Percentiles rank a stretch among this genome's conserved stretches.
Conservation (phyloP, 208 protist species). For the Trypanosoma grayi region DNA sequence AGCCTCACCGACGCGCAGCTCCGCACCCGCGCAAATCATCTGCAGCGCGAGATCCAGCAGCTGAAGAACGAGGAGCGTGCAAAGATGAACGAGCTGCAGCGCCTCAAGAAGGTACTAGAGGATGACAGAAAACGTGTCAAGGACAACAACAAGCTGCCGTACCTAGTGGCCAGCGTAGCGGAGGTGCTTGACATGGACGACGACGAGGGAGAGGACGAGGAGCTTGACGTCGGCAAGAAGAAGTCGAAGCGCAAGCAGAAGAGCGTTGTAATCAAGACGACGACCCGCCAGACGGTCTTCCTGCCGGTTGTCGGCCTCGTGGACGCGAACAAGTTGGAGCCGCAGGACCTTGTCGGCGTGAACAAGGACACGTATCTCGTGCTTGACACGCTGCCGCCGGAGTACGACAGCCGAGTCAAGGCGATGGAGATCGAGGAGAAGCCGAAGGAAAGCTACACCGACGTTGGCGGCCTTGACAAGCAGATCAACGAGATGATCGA, state of each 20-base stretch:
- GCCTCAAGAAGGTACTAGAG: constrained; percentile 62
- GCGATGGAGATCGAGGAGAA: constrained; percentile 99
- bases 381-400: constrained; percentile 98
- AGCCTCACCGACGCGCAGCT: constrained; percentile 77
- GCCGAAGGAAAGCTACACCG: constrained; percentile 99
- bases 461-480: constrained; percentile 99
- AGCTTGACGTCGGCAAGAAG: constrained; percentile 70
- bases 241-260: constrained; percentile 83
- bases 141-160: constrained; percentile 85
- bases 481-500: constrained; percentile 99
- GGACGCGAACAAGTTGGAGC: constrained; percentile 93
- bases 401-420: constrained; percentile 99
- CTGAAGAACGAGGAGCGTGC: constrained; percentile 62
- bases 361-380: constrained; percentile 99
- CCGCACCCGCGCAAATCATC: constrained; percentile 34
- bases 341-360: constrained; percentile 99
- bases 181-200: constrained; percentile 83
- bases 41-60: constrained; percentile 73
- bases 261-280: constrained; percentile 99
- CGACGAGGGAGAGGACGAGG: constrained; percentile 73
- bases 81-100: constrained; percentile 45
- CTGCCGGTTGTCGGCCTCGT: constrained; percentile 99
- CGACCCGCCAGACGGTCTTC: constrained; percentile 99
- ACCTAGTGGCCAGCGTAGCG: constrained; percentile 83
- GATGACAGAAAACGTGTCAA: constrained; percentile 65